These are phyloP conservation scores for Crepidotus variabilis DNA, from an alignment of 768 basidiomycete species.

Conservation along the genomic window DNA sequence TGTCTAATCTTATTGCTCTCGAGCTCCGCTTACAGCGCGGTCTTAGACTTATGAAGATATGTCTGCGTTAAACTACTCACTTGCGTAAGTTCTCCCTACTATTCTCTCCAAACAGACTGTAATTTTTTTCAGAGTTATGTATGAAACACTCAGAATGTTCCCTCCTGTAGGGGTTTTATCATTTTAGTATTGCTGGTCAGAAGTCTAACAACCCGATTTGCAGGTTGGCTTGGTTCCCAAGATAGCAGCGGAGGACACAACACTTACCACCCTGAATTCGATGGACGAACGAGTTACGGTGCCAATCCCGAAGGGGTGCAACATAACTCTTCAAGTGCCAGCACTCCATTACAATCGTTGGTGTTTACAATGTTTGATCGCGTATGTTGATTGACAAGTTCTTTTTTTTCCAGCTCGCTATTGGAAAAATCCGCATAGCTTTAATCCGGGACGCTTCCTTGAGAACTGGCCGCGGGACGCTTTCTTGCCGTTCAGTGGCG, in stretches of 20 bases:
- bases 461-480: conserved; percentile 41
- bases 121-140: conserved; percentile 25
- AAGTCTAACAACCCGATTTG: background rate
- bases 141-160: conserved; percentile 38
- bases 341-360: conserved; percentile 44
- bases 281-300: conserved; percentile 23
- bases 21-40: background rate
- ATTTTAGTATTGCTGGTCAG: background rate
- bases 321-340: conserved; percentile 23
- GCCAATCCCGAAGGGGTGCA: conserved; percentile 25
- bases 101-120: background rate
- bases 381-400: background rate
- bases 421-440: conserved; percentile 43
- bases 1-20: background rate
- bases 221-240: conserved; percentile 33
- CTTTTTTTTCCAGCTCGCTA: conserved; percentile 33
- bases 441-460: conserved; percentile 45
- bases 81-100: conserved; percentile 9
- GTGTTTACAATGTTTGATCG: conserved; percentile 2
- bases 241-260: conserved; percentile 32
- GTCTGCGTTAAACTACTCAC: conserved; percentile 8
- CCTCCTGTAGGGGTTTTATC: conserved; percentile 11
- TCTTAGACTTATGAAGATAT: conserved; percentile 15
- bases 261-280: conserved; percentile 19
- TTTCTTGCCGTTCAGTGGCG: conserved; percentile 21